These are phyloP conservation scores for Venturia carpophila DNA, from an alignment of 2,329 filamentous ascomycete species.

Conservation along the genomic window DNA sequence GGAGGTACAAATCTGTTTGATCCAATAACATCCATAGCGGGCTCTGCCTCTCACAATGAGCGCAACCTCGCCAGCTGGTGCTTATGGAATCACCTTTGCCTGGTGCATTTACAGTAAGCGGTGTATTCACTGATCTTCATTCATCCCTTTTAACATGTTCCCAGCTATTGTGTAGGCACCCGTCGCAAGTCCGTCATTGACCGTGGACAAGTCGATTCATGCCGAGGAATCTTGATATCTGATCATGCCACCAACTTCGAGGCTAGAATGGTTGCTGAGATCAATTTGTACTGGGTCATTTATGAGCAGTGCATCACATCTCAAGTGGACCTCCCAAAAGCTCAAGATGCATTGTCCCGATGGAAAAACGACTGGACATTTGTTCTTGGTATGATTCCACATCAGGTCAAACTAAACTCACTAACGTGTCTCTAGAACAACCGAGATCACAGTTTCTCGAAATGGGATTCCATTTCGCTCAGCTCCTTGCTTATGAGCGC, in stretches of 20 bases:
- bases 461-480: slow-evolving; percentile 41
- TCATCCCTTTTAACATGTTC: background rate
- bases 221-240: slow-evolving; percentile 32
- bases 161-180: slow-evolving; percentile 39
- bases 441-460: slow-evolving; percentile 39
- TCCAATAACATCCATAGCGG: slow-evolving; percentile 19
- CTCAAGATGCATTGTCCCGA: slow-evolving; percentile 29
- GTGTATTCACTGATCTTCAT: background rate
- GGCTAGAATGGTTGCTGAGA: slow-evolving; percentile 40
- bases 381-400: slow-evolving; percentile 29
- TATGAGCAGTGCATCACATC: slow-evolving; percentile 32
- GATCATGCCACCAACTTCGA: slow-evolving; percentile 39
- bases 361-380: slow-evolving; percentile 37
- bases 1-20: slow-evolving; percentile 33
- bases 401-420: slow-evolving; percentile 1
- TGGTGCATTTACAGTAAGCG: slow-evolving; percentile 37
- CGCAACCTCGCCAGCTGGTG: slow-evolving; percentile 29
- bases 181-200: slow-evolving; percentile 34
- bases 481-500: slow-evolving; percentile 37
- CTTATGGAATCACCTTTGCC: slow-evolving; percentile 39
- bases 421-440: slow-evolving; percentile 28
- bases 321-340: slow-evolving; percentile 29
- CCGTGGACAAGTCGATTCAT: slow-evolving; percentile 32
- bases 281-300: slow-evolving; percentile 40
- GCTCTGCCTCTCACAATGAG: slow-evolving; percentile 20